Evolutionary conservation across 305 asterid species (phyloP).

Genomic region (Striga hermonthica): DNA sequence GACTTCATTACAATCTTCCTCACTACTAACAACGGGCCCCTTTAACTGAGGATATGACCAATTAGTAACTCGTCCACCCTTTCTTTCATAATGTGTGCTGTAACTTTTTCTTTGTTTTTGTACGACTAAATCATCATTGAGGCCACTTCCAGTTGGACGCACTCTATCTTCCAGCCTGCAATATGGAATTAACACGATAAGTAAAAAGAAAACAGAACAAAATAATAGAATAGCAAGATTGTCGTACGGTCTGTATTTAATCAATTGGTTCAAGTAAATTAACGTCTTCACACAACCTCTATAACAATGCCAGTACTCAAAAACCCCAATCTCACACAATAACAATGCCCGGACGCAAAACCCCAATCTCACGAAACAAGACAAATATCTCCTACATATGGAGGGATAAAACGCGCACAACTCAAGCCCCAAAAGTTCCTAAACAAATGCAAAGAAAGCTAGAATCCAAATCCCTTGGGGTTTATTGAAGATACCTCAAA

Average conservation of each 20-base stretch:
- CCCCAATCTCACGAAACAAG: neutral
- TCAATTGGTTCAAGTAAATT: slow-evolving; percentile 15
- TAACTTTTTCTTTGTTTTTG: slow-evolving; percentile 43
- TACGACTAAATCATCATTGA: slow-evolving; percentile 37
- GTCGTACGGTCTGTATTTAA: slow-evolving; percentile 14
- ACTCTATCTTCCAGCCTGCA: slow-evolving; percentile 59
- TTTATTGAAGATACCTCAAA: slow-evolving; percentile 15
- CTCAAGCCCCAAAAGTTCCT: slow-evolving; percentile 25
- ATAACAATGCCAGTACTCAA: neutral
- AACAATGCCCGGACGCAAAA: neutral
- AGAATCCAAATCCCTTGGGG: slow-evolving; percentile 26
- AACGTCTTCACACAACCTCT: slow-evolving; percentile 2
- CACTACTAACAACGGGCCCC: slow-evolving; percentile 27
- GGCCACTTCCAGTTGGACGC: slow-evolving; percentile 29
- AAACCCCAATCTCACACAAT: neutral
- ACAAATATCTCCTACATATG: neutral
- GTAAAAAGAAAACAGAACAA: neutral
- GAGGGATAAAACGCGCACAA: slow-evolving; percentile 9
- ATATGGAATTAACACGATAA: slow-evolving; percentile 17
- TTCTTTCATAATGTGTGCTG: slow-evolving; percentile 16
- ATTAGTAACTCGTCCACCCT: neutral
- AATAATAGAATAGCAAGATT: neutral
- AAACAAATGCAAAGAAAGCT: neutral
- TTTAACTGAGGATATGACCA: slow-evolving; percentile 10
- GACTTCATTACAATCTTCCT: slow-evolving; percentile 20